Conservation (phyloP, 1,139 yeast genomes). For the Geotrichum cucujoidarum region DNA sequence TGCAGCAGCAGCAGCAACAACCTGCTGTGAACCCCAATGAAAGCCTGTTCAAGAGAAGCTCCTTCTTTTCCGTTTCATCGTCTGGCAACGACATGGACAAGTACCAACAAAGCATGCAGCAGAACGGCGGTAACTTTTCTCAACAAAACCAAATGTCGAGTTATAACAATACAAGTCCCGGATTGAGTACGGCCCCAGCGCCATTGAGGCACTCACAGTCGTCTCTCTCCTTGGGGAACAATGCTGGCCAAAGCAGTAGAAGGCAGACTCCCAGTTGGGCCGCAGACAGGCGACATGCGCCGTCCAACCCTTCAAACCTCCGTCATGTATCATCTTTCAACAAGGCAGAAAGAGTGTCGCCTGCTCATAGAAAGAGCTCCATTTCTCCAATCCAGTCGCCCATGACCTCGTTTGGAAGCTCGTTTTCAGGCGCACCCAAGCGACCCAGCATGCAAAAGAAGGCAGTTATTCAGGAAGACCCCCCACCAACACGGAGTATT, state of each 20-base stretch:
- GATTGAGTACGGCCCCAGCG: neutral
- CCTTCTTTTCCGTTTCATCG: constrained; percentile 14
- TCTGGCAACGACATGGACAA: constrained; percentile 10
- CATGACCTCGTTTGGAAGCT: constrained; percentile 20
- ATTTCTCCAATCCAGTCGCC: constrained; percentile 17
- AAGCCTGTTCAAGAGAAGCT: constrained; percentile 12
- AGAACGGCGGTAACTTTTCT: neutral
- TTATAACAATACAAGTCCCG: neutral
- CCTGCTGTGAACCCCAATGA: neutral
- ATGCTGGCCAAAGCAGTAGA: constrained; percentile 5
- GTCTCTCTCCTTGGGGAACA: constrained; percentile 1
- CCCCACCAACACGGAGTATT: constrained; percentile 37
- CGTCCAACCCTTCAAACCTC: constrained; percentile 11
- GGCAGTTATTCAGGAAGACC: constrained; percentile 30
- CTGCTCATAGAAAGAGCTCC: constrained; percentile 10
- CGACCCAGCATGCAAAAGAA: constrained; percentile 24
- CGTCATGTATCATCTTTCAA: constrained; percentile 19
- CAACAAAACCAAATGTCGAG: neutral
- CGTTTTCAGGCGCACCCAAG: constrained; percentile 31
- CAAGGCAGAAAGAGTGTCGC: constrained; percentile 12
- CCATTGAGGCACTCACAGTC: constrained; percentile 8
- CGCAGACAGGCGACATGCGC: constrained; percentile 9
- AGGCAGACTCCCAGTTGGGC: constrained; percentile 18
- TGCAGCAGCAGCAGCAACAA: too few relatives aligned
- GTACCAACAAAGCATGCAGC: constrained; percentile 1